Evolutionary conservation across 2,329 filamentous ascomycete genomes (phyloP).

Genomic region (Stagonosporopsis tanaceti): DNA sequence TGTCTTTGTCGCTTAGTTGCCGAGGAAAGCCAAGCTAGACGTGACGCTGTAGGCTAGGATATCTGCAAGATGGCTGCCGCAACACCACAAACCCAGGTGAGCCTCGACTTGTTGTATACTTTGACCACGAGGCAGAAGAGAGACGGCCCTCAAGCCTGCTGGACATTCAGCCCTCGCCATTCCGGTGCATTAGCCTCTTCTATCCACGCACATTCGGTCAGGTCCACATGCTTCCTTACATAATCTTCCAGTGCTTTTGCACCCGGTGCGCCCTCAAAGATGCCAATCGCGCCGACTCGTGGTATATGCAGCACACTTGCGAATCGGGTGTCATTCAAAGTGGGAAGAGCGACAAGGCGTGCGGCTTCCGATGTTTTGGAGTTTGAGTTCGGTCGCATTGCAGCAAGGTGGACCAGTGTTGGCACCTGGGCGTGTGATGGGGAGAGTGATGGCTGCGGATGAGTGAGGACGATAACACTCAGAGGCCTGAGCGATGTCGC

Average conservation of each 20-base stretch:
- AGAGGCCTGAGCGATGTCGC: slow-evolving; percentile 16
- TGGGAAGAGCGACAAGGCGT: slow-evolving; percentile 70
- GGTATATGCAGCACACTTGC: slow-evolving; percentile 67
- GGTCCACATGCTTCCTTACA: slow-evolving; percentile 60
- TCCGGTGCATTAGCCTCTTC: slow-evolving; percentile 52
- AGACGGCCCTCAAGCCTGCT: background rate
- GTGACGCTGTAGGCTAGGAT: too few relatives aligned
- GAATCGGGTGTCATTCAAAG: slow-evolving; percentile 65
- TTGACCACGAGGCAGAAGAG: background rate
- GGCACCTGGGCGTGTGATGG: slow-evolving; percentile 46
- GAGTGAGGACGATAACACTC: slow-evolving; percentile 43
- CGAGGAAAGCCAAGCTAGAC: too few relatives aligned
- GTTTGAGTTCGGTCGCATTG: slow-evolving; percentile 15
- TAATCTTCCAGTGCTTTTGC: slow-evolving; percentile 65
- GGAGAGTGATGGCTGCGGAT: slow-evolving; percentile 44
- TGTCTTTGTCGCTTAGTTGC: too few relatives aligned
- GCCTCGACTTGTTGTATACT: too few relatives aligned
- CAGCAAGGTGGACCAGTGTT: slow-evolving; percentile 41
- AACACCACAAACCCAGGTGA: too few relatives aligned
- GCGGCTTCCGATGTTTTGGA: slow-evolving; percentile 45
- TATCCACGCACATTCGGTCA: slow-evolving; percentile 66
- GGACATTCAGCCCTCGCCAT: slow-evolving; percentile 56
- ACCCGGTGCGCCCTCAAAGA: slow-evolving; percentile 65
- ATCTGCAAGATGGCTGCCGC: background rate
- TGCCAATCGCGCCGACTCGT: slow-evolving; percentile 69